Conservation (phyloP, 148 eudicot genomes). For the Dysphania ambrosioides region DNA sequence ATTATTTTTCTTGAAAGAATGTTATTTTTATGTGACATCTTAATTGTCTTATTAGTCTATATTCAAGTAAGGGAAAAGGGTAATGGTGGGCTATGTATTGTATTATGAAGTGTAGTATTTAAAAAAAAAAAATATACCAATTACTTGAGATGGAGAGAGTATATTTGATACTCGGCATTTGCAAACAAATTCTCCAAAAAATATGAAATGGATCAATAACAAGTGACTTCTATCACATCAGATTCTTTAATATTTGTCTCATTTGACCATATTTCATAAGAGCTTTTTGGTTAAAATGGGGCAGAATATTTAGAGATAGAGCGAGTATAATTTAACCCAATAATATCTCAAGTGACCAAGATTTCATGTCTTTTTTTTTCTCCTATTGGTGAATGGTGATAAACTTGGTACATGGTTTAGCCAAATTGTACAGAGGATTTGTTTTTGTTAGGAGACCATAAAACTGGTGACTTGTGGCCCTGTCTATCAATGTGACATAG, state of each 20-base stretch:
- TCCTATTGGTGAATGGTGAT: constrained; percentile 1
- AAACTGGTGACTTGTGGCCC: constrained; percentile 44
- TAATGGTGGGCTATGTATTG: neutral
- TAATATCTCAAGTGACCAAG: neutral
- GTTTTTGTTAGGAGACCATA: constrained; percentile 40
- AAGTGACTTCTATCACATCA: constrained; percentile 5
- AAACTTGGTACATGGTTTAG: neutral
- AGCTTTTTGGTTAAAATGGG: too few relatives aligned
- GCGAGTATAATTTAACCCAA: neutral
- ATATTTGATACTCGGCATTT: neutral
- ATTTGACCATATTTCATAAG: too few relatives aligned
- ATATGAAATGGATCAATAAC: neutral
- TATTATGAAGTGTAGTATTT: too few relatives aligned
- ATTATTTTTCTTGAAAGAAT: neutral
- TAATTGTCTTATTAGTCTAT: too few relatives aligned
- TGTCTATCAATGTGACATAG: constrained; percentile 25
- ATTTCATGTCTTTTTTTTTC: neutral
- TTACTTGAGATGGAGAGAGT: neutral
- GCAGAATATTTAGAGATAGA: too few relatives aligned
- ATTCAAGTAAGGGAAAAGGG: neutral
- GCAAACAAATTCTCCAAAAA: too few relatives aligned
- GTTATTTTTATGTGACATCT: neutral
- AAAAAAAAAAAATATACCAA: too few relatives aligned
- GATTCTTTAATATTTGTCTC: too few relatives aligned
- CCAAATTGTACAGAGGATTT: neutral